Conservation (phyloP, 805 yeast species). For the Barnettozyma populi region DNA sequence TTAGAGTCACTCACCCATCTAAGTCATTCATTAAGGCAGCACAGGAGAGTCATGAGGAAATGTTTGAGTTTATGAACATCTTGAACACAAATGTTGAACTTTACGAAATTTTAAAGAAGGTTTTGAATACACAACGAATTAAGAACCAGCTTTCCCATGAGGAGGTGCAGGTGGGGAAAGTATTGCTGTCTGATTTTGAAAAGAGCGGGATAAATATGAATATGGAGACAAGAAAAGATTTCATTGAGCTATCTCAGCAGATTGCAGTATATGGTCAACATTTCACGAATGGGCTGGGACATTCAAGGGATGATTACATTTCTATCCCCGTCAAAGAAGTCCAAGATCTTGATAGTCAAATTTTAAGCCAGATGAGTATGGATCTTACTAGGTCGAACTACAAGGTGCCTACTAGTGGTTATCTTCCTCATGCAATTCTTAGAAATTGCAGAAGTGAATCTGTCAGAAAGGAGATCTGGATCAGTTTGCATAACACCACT, state of each 20-base stretch:
- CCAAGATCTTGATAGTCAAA: constrained; percentile 18
- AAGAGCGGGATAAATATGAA: constrained; percentile 85
- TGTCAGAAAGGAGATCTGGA: constrained; percentile 69
- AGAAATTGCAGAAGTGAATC: constrained; percentile 49
- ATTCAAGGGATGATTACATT: constrained; percentile 15
- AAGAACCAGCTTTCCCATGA: constrained; percentile 48
- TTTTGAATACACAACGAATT: constrained; percentile 36
- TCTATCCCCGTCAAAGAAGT: constrained; percentile 19
- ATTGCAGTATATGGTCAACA: constrained; percentile 79
- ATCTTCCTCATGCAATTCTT: constrained; percentile 59
- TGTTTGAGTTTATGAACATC: constrained; percentile 92
- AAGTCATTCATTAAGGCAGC: constrained; percentile 69
- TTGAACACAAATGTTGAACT: constrained; percentile 79
- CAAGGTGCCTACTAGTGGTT: constrained; percentile 55
- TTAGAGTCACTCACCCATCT: constrained; percentile 83
- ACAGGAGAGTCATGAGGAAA: constrained; percentile 76
- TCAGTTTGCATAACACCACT: constrained; percentile 61
- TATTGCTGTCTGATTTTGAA: constrained; percentile 78
- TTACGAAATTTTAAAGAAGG: constrained; percentile 52
- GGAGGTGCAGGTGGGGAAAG: constrained; percentile 76
- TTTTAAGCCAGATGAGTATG: constrained; percentile 27
- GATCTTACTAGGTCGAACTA: constrained; percentile 37
- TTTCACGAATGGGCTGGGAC: constrained; percentile 37
- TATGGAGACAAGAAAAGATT: constrained; percentile 54
- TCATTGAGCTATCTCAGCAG: constrained; percentile 72